Conservation (phyloP, 176 grass and related monocot species). For the Dactylis glomerata region DNA sequence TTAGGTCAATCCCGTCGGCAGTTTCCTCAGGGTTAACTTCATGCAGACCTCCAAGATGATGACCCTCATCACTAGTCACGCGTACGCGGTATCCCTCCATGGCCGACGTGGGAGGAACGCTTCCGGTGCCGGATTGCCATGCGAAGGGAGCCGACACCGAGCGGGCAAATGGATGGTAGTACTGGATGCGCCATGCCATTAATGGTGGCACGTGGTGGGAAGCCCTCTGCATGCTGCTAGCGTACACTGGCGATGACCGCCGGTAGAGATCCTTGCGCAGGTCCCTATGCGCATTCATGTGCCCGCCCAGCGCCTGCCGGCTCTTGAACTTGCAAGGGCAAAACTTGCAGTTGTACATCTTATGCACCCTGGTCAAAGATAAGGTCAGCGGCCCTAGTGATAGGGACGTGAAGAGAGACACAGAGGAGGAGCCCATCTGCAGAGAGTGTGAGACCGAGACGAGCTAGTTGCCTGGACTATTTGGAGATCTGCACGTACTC, state of each 20-base stretch:
- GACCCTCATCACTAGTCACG: neutral
- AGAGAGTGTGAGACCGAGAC: neutral
- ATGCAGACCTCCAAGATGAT: neutral
- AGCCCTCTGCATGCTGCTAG: neutral
- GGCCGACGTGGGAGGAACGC: neutral
- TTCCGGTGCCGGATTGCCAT: neutral
- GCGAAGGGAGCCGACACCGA: neutral
- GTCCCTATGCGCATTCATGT: neutral
- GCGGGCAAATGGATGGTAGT: neutral
- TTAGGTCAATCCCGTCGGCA: neutral
- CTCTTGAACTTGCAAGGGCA: neutral
- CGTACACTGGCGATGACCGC: neutral
- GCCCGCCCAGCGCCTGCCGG: neutral
- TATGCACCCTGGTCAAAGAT: neutral
- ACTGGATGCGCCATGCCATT: neutral
- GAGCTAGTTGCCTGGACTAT: neutral
- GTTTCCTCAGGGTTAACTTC: neutral
- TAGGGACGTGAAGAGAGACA: neutral
- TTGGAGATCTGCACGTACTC: neutral
- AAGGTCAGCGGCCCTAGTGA: neutral
- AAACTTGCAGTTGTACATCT: neutral
- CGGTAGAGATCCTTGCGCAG: neutral
- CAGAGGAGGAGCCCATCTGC: neutral
- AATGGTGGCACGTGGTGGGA: too few relatives aligned
- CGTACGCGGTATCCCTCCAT: neutral